Conservation (phyloP, 352 stramenopile genomes). For the Globisporangium echinulatum region DNA sequence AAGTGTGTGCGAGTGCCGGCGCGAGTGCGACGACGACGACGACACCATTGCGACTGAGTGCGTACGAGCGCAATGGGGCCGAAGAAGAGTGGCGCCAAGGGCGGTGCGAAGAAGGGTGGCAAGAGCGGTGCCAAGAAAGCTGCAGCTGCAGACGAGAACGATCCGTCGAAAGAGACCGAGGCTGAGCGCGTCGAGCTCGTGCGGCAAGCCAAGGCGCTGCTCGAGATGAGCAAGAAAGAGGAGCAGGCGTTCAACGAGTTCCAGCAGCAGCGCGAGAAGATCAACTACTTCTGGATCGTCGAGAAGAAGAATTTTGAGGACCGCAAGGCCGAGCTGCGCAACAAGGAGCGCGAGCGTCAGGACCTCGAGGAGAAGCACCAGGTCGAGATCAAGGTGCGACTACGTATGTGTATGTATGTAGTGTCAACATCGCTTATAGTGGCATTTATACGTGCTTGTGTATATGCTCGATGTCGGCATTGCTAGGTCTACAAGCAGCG, state of each 20-base stretch:
- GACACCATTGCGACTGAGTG: too few relatives aligned
- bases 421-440: too few relatives aligned
- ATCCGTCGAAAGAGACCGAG: conserved; percentile 53
- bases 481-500: conserved; percentile 90
- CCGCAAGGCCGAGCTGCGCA: conserved; percentile 86
- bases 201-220: conserved; percentile 68
- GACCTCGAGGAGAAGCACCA: conserved; percentile 94
- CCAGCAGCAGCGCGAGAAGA: conserved; percentile 93
- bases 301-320: conserved; percentile 96
- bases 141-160: conserved; percentile 34
- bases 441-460: too few relatives aligned
- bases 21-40: neutral
- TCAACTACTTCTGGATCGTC: conserved; percentile 98
- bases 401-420: neutral
- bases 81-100: conserved; percentile 60
- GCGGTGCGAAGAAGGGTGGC: conserved; percentile 38
- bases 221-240: conserved; percentile 83
- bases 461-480: too few relatives aligned
- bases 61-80: conserved; percentile 29
- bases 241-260: conserved; percentile 94
- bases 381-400: conserved; percentile 89
- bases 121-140: conserved; percentile 43
- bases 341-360: conserved; percentile 93
- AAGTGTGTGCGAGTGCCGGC: too few relatives aligned
- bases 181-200: conserved; percentile 64